Percentiles rank a stretch among this genome's conserved stretches.
phyloP scores from a whole-genome alignment of 2,329 filamentous ascomycete species.

The Lizonia empirigonia region DNA sequence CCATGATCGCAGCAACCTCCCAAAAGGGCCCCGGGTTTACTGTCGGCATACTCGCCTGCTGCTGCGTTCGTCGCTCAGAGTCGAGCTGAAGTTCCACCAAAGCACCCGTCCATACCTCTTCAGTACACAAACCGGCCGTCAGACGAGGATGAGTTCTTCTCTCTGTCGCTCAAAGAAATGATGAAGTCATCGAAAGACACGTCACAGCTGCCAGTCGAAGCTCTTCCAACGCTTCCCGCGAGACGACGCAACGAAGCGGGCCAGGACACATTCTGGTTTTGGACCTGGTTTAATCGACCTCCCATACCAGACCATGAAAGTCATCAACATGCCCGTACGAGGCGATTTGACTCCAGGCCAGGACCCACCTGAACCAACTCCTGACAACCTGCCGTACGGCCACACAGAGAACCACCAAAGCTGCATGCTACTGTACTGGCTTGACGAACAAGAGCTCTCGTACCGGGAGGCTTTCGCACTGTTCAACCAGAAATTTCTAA shows the following conservation, averaged over 20 bases:
- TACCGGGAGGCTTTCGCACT: slow-evolving; percentile 13
- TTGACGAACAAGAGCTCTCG: slow-evolving; percentile 18
- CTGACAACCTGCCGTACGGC: slow-evolving; percentile 13
- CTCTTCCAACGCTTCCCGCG: neutral
- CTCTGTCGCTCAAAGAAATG: neutral
- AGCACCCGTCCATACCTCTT: neutral
- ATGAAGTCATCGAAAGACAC: neutral
- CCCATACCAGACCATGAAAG: slow-evolving; percentile 20
- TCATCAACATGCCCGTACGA: slow-evolving; percentile 23
- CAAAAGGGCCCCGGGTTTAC: too few species aligned
- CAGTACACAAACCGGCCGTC: neutral
- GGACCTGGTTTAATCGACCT: neutral
- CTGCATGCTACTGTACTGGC: slow-evolving; percentile 22
- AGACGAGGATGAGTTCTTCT: neutral
- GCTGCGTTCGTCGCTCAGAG: neutral
- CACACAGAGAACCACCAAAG: slow-evolving; percentile 18
- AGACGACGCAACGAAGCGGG: neutral
- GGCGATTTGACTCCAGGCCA: neutral
- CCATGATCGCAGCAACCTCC: neutral
- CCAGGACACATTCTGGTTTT: neutral
- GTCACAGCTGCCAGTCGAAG: neutral
- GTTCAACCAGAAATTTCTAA: slow-evolving; percentile 15
- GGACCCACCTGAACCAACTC: slow-evolving; percentile 8
- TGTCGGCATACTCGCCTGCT: too few species aligned
- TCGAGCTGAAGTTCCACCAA: neutral